phyloP scores from a whole-genome alignment of 768 basidiomycete genomes.

The Dioszegia aurantiaca region DNA sequence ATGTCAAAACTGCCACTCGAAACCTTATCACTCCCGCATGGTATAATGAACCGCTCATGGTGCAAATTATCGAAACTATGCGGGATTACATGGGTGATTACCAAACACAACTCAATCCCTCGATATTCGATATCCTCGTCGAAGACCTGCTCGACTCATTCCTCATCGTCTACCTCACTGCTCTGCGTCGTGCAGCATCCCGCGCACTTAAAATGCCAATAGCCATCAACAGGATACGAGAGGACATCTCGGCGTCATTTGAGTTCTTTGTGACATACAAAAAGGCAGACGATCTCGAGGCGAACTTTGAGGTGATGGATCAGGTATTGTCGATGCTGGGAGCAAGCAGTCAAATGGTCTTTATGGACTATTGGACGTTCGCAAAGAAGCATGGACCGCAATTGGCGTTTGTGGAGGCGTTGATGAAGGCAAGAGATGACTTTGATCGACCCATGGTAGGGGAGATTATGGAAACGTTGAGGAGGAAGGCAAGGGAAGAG shows the following conservation, averaged over 20 bases:
- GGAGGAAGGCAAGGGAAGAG: conserved; percentile 89
- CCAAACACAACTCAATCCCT: conserved; percentile 82
- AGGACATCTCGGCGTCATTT: conserved; percentile 74
- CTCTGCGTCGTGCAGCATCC: conserved; percentile 72
- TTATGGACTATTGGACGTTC: conserved; percentile 88
- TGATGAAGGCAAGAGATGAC: conserved; percentile 86
- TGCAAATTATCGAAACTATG: conserved; percentile 90
- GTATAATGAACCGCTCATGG: conserved; percentile 80
- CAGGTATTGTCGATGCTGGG: conserved; percentile 74
- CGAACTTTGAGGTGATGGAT: conserved; percentile 80
- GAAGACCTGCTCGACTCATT: conserved; percentile 90
- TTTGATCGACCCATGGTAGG: conserved; percentile 79
- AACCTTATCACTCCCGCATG: conserved; percentile 73
- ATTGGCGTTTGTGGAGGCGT: conserved; percentile 79
- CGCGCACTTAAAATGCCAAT: conserved; percentile 72
- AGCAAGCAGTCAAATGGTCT: conserved; percentile 82
- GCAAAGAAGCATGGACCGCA: conserved; percentile 92
- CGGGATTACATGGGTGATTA: conserved; percentile 96
- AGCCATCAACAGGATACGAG: conserved; percentile 76
- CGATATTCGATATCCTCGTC: conserved; percentile 82
- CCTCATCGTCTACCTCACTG: conserved; percentile 83
- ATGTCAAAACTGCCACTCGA: conserved; percentile 81
- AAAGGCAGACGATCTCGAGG: conserved; percentile 72
- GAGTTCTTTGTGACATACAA: conserved; percentile 78
- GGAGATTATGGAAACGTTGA: conserved; percentile 91